Percentiles rank a stretch among this genome's conserved stretches.
Evolutionary conservation across 1,284 basidiomycete genomes (phyloP).

Genomic region (Cryptococcus deneoformans): DNA sequence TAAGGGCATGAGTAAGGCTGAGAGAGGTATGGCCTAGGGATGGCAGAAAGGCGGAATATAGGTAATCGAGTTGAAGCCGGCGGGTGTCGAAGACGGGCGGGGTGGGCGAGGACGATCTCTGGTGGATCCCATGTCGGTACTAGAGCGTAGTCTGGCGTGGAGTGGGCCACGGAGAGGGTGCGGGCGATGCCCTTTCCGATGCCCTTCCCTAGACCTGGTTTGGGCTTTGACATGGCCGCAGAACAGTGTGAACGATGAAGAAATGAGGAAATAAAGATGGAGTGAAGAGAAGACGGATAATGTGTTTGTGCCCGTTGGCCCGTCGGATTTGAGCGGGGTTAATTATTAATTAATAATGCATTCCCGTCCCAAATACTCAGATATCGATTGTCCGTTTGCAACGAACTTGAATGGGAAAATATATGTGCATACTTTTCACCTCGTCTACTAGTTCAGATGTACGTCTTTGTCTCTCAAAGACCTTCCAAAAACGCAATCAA

Average conservation of each 20-base stretch:
- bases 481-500: slow-evolving; percentile 30
- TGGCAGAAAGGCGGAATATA: neutral
- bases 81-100: neutral
- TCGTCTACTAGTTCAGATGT: neutral
- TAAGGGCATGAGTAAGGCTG: no score
- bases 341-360: no score
- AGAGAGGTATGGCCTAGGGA: neutral
- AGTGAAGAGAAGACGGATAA: no score
- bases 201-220: slow-evolving; percentile 32
- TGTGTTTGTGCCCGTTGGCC: no score
- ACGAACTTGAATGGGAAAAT: no score
- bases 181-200: slow-evolving; percentile 30
- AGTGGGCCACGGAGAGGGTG: slow-evolving; percentile 22
- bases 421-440: no score
- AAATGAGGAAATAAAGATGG: no score
- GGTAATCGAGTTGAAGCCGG: neutral
- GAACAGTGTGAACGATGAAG: no score
- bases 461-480: neutral
- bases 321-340: no score
- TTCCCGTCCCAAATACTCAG: neutral
- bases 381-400: no score
- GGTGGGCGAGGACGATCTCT: slow-evolving; percentile 13
- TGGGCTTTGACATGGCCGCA: slow-evolving; percentile 28
- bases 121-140: slow-evolving; percentile 15
- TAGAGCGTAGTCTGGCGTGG: slow-evolving; percentile 1